Base-by-base conservation (phyloP, 2,329 filamentous ascomycete genomes). In the Aspergillus sp. region DNA sequence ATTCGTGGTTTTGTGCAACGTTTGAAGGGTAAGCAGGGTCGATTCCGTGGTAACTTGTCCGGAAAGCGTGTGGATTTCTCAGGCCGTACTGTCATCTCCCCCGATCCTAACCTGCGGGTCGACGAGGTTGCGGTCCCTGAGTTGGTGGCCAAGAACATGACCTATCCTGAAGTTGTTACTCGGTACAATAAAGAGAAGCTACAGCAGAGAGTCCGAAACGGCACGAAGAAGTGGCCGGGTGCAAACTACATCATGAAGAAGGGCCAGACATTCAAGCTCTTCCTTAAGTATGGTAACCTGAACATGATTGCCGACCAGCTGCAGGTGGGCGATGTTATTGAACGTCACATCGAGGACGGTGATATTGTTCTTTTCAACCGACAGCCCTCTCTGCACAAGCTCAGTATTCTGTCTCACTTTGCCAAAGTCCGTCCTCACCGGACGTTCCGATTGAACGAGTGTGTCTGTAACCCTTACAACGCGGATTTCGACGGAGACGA, bases 21-120 rank as follows among this genome's bases (percentile, higher is more conserved):
- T 15, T 78, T 99, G 51, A 99, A 99, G 78, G 95, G 95, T 67
- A 99, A 99, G 73, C 94, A 98, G 73, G 95, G 95, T 57, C 91
- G 95, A 57, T 99, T 99, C 78, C 89, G 95, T 79, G 95, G 96
- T 60, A 99, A 99, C 70, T 78, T 99, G 61, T 98, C 94, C 0
- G 95, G 95, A 73, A 99, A 99, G 78, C 94, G 95, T 84, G 95
- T 99, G 57, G 94, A 99, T 74, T 99, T 98, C 77, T 99, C 95
- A 10, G 95, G 92, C 17, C 88, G 95, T 75, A 99, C 95, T 0
- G 95, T 99, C 76, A 99, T 99, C 76, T 96, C 93, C 0, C 95
- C 95, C 0, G 95, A 99, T 76, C 95, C 95, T 3, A 99, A 99
- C 69, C 77, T 99, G 52, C 88, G 90, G 17, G 92, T 99, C 64